Evolutionary conservation across 352 stramenopile species (phyloP).

Genomic region (Phytophthora citrophthora): DNA sequence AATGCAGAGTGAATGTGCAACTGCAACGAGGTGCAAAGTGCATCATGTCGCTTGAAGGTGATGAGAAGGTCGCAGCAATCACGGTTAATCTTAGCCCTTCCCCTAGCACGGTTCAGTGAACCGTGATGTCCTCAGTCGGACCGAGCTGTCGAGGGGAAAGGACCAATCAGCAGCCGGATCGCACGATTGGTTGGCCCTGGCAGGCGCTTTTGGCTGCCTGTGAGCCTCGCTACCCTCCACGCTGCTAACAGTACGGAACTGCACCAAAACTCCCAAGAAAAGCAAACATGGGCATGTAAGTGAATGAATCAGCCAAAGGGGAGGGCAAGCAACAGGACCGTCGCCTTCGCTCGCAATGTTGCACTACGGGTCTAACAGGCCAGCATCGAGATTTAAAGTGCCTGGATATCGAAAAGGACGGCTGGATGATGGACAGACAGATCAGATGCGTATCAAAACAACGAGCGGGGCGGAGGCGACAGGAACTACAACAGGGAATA

Average conservation of each 20-base stretch:
- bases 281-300: conserved; percentile 88
- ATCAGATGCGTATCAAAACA: conserved; percentile 14
- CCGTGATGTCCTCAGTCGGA: conserved; percentile 25
- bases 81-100: conserved; percentile 16
- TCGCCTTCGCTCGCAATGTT: conserved; percentile 5
- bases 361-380: too few relatives aligned
- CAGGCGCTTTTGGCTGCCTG: conserved; percentile 42
- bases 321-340: neutral
- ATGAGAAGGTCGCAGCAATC: conserved; percentile 31
- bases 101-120: conserved; percentile 40
- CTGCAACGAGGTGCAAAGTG: conserved; percentile 13
- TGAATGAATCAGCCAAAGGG: conserved; percentile 25
- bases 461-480: neutral
- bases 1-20: conserved; percentile 17
- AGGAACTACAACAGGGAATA: conserved; percentile 9
- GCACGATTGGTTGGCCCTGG: conserved; percentile 81
- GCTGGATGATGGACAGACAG: conserved; percentile 15
- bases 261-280: conserved; percentile 82
- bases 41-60: conserved; percentile 31
- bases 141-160: conserved; percentile 35
- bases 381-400: too few relatives aligned
- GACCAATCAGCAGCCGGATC: conserved; percentile 46
- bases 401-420: too few relatives aligned
- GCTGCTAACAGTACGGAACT: conserved; percentile 82
- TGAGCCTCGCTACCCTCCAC: conserved; percentile 5